These are phyloP conservation scores for Xanthoconium stramineum DNA, from an alignment of 768 basidiomycete genomes.

Conservation along the genomic window DNA sequence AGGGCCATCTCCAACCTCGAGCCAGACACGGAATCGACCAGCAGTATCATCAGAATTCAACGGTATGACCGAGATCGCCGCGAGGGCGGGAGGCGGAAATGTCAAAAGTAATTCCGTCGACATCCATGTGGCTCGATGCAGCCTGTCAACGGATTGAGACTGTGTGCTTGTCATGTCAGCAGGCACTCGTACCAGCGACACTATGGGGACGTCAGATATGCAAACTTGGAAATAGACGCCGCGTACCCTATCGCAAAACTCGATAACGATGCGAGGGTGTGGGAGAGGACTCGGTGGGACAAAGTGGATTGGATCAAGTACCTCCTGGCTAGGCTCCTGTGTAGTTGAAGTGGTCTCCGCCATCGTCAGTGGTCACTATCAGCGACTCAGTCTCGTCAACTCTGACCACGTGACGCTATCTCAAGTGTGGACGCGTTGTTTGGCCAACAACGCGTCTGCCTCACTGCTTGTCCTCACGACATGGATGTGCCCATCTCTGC, in stretches of 20 bases:
- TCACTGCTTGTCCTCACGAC: constrained; percentile 4
- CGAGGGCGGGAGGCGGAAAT: constrained; percentile 76
- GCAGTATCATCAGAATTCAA: constrained; percentile 77
- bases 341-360: constrained; percentile 13
- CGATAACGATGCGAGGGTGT: constrained; percentile 69
- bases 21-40: constrained; percentile 91
- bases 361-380: constrained; percentile 23
- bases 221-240: background rate
- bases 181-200: constrained; percentile 70
- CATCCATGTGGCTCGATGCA: constrained; percentile 91
- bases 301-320: constrained; percentile 52
- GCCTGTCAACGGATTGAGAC: constrained; percentile 45
- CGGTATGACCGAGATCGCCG: constrained; percentile 68
- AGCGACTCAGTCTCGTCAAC: background rate
- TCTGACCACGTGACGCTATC: constrained; percentile 33
- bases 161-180: background rate
- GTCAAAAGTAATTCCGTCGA: constrained; percentile 90
- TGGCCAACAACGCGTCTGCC: constrained; percentile 25
- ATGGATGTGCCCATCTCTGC: constrained; percentile 11
- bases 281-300: constrained; percentile 47
- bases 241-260: constrained; percentile 88
- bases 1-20: constrained; percentile 38
- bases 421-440: constrained; percentile 51
- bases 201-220: constrained; percentile 34
- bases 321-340: constrained; percentile 16